These are phyloP conservation scores for Trichoderma reesei DNA, from an alignment of 495 filamentous ascomycete genomes.

Conservation along the genomic window DNA sequence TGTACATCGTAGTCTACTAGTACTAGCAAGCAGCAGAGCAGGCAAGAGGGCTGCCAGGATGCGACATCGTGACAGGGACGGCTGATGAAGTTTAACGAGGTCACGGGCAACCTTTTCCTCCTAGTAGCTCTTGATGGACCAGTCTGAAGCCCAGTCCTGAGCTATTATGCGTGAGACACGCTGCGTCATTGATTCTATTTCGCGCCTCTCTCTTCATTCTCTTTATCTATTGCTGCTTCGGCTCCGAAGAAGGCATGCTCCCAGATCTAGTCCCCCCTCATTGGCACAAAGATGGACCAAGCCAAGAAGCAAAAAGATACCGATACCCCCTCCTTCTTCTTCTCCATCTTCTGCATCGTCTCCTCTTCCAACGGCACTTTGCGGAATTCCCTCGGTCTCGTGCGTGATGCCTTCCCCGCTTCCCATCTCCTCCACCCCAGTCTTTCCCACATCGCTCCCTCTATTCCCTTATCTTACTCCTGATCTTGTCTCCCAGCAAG, in stretches of 20 bases:
- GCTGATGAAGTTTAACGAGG: neutral
- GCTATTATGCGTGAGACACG: neutral
- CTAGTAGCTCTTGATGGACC: neutral
- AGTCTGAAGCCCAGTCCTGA: neutral
- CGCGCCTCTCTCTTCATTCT: neutral
- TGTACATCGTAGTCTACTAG: neutral
- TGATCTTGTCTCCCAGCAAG: neutral
- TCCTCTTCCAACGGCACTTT: neutral
- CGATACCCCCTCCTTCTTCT: neutral
- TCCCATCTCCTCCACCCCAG: too few species aligned
- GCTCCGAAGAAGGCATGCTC: neutral
- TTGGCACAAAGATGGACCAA: neutral
- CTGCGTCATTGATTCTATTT: conserved; percentile 1
- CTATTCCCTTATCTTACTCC: neutral
- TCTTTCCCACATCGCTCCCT: neutral
- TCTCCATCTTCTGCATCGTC: neutral
- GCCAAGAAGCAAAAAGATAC: neutral
- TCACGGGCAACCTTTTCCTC: neutral
- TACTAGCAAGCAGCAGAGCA: neutral
- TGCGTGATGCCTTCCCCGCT: neutral
- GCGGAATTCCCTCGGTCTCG: neutral
- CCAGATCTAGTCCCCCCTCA: neutral
- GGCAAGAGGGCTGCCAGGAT: neutral
- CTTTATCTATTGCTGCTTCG: neutral
- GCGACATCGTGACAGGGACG: conserved; percentile 6